Evolutionary conservation across 192 early-diverging fungal genomes (phyloP).

Genomic region (Coemansia biformis): DNA sequence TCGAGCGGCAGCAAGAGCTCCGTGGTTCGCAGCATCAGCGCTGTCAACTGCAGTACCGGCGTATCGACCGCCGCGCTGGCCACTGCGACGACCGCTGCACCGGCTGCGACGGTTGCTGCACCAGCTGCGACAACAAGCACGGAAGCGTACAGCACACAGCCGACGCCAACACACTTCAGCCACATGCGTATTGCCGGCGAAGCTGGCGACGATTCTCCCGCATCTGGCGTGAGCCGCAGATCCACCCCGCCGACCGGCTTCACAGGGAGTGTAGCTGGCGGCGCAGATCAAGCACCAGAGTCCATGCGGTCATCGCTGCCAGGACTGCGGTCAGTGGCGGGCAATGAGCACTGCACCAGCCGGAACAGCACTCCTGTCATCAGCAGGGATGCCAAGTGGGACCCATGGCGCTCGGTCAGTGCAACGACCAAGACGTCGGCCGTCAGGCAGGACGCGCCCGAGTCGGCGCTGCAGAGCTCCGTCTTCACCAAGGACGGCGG

Average conservation of each 20-base stretch:
- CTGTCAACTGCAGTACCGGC: no score
- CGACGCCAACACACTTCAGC: conserved; percentile 16
- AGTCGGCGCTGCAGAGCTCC: conserved; percentile 36
- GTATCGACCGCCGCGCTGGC: no score
- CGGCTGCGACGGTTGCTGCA: no score
- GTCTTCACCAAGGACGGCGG: conserved; percentile 22
- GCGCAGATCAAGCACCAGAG: conserved; percentile 5
- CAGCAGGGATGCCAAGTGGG: conserved; percentile 20
- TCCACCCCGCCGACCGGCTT: conserved; percentile 3
- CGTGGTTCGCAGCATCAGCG: background rate
- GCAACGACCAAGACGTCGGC: conserved; percentile 9
- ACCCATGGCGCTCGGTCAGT: conserved; percentile 45
- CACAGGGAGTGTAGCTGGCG: conserved; percentile 1
- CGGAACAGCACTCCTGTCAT: background rate
- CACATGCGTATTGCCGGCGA: conserved; percentile 26
- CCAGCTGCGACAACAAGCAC: background rate
- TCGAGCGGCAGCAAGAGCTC: conserved; percentile 3
- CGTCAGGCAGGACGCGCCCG: conserved; percentile 7
- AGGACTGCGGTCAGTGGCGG: conserved; percentile 20
- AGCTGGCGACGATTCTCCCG: conserved; percentile 23
- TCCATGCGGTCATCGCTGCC: conserved; percentile 30
- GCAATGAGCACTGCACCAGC: background rate
- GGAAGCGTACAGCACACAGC: background rate
- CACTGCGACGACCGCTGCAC: no score
- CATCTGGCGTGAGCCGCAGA: conserved; percentile 1